phyloP scores from a whole-genome alignment of 1,284 basidiomycete species.

The Heliocybe sulcata region DNA sequence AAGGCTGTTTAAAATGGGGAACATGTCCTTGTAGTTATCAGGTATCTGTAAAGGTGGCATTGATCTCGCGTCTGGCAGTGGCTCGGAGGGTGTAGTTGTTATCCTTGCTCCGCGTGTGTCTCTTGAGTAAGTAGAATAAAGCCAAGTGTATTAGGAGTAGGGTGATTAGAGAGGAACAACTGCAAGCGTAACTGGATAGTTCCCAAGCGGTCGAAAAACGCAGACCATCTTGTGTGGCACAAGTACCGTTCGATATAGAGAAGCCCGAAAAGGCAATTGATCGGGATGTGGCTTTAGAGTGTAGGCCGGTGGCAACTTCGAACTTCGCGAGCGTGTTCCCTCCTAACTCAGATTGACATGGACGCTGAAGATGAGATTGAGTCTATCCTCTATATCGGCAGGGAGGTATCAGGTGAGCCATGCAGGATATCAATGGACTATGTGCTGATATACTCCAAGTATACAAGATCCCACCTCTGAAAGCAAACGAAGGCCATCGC shows the following conservation, averaged over 20 bases:
- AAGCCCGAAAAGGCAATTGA: constrained; percentile 5
- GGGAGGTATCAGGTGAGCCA: constrained; percentile 72
- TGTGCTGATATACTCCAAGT: constrained; percentile 33
- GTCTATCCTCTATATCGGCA: constrained; percentile 77
- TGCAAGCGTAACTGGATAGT: too few species aligned
- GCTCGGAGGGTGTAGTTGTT: too few species aligned
- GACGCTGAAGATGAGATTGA: constrained; percentile 69
- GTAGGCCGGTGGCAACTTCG: not conserved
- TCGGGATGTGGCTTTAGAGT: constrained; percentile 3
- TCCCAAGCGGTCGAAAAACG: too few species aligned
- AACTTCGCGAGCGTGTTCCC: not conserved
- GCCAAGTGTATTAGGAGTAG: too few species aligned
- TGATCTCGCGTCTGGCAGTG: too few species aligned
- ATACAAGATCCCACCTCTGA: constrained; percentile 78
- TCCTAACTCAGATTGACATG: constrained; percentile 35
- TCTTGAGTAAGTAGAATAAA: too few species aligned
- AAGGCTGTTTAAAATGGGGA: too few species aligned
- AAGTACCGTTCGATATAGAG: not conserved
- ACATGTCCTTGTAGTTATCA: too few species aligned
- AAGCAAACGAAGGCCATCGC: constrained; percentile 78
- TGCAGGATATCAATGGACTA: not conserved
- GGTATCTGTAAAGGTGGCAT: too few species aligned
- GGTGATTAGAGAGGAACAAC: too few species aligned
- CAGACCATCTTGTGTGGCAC: not conserved
- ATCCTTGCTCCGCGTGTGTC: too few species aligned